Evolutionary conservation across 2,329 filamentous ascomycete species (phyloP), one percentile per base, ranked within the genome.

Genomic region (Coniella vitis): DNA sequence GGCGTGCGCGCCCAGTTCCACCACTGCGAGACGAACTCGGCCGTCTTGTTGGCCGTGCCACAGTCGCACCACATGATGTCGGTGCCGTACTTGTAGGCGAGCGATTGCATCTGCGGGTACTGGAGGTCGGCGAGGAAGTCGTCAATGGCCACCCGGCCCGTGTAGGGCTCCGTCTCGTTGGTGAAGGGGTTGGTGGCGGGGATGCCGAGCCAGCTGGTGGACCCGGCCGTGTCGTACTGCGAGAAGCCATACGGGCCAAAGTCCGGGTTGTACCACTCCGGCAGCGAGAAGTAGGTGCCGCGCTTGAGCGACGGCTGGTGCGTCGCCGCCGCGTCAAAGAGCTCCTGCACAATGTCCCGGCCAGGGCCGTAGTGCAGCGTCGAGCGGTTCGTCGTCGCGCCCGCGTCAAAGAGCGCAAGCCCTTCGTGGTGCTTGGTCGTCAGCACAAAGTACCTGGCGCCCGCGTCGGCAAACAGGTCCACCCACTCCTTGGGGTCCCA

Each of bases 401-500:
- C 63, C 0, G 65, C 57, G 52, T 74, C 69, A 51, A 74, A 74
- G 34, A 72, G 56, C 2, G 69, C 65, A 50, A 69, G 73, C 10
- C 72, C 71, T 49, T 74, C 71, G 56, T 74, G 71, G 53, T 74
- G 71, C 53, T 74, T 73, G 1, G 68, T 66, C 0, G 68, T 71
- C 13, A 69, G 55, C 4, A 75, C 71, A 50, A 75, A 73, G 57
- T 74, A 73, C 17, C 71, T 69, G 7, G 74, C 74, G 7, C 74
- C 74, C 2, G 74, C 67, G 32, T 74, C 73, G 2, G 71, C 69
- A 47, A 78, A 71, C 1, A 78, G 65, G 54, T 77, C 73, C 1
- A 77, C 72, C 73, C 74, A 78, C 32, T 67, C 71, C 47, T 74
- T 76, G 0, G 78, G 68, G 53, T 77, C 65, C 54, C 66, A 81